Conservation (phyloP, 371 early-diverging fungal genomes). For the Furculomyces boomerangus region DNA sequence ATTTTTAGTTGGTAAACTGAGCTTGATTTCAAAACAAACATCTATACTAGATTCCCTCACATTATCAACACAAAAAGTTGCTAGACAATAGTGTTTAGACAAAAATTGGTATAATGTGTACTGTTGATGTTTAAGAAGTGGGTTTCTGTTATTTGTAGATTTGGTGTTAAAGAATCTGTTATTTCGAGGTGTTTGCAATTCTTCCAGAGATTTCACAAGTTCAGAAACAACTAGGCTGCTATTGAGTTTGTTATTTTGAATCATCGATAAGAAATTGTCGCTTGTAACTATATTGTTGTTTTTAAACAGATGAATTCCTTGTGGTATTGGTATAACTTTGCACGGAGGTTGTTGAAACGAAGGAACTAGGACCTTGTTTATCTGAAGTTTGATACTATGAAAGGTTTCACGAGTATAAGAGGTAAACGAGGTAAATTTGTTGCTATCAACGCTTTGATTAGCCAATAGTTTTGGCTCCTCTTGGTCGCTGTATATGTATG, state of each 20-base stretch:
- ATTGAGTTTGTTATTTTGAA: background rate
- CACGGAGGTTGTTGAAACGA: background rate
- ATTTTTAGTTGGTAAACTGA: background rate
- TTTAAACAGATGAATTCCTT: background rate
- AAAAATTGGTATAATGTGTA: background rate
- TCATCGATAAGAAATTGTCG: background rate
- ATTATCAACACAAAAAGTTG: background rate
- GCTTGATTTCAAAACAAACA: background rate
- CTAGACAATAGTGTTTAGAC: background rate
- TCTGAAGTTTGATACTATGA: background rate
- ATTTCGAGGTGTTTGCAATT: background rate
- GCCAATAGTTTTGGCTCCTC: background rate
- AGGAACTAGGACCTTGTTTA: background rate
- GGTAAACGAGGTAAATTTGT: background rate
- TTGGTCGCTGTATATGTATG: background rate
- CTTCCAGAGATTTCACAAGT: background rate
- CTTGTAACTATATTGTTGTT: too few species aligned
- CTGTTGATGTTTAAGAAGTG: background rate
- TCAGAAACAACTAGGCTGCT: background rate
- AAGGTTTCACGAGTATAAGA: background rate
- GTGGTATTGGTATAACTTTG: background rate
- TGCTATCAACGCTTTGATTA: background rate
- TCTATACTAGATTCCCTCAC: background rate
- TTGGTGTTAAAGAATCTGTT: background rate
- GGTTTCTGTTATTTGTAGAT: background rate